These are phyloP conservation scores for Brassica rapa DNA, from an alignment of 345 rosid genomes.

Conservation along the genomic window DNA sequence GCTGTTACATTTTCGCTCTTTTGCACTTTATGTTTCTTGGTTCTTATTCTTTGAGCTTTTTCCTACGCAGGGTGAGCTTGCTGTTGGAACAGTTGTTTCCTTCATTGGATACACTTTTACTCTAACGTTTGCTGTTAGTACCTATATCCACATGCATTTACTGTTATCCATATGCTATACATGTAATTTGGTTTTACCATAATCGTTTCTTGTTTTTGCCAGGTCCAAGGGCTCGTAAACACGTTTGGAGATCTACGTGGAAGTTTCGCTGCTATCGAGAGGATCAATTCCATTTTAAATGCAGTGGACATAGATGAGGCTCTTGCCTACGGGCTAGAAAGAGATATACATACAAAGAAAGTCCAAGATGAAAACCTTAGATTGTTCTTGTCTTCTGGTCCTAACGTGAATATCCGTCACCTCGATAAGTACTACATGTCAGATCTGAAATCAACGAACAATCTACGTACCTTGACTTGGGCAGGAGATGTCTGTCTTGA, in stretches of 20 bases:
- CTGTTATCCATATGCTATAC: conserved; percentile 15
- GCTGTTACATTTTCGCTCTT: conserved; percentile 3
- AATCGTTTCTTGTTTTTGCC: conserved; percentile 22
- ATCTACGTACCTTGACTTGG: conserved; percentile 66
- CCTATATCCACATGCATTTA: conserved; percentile 25
- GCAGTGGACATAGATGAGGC: conserved; percentile 81
- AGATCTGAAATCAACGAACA: conserved; percentile 60
- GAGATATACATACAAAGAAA: conserved; percentile 65
- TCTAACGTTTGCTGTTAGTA: conserved; percentile 85
- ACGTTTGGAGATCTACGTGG: conserved; percentile 96
- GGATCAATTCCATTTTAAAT: conserved; percentile 81
- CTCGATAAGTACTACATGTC: conserved; percentile 67
- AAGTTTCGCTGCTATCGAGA: conserved; percentile 79
- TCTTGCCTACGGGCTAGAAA: conserved; percentile 88
- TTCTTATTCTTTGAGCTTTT: conserved; percentile 2
- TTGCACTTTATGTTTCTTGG: neutral
- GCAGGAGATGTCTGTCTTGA: conserved; percentile 84
- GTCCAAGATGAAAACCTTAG: conserved; percentile 54
- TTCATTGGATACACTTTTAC: conserved; percentile 96
- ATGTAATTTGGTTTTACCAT: conserved; percentile 12
- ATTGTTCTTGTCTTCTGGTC: conserved; percentile 57
- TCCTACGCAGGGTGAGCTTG: conserved; percentile 78
- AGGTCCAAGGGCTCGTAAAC: conserved; percentile 98
- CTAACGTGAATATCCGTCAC: conserved; percentile 45
- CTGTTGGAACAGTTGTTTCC: conserved; percentile 90